Evolutionary conservation across 2,329 filamentous ascomycete genomes (phyloP), one percentile per base, ranked within the genome.

Genomic region (Graphiopsis chlorocephala): DNA sequence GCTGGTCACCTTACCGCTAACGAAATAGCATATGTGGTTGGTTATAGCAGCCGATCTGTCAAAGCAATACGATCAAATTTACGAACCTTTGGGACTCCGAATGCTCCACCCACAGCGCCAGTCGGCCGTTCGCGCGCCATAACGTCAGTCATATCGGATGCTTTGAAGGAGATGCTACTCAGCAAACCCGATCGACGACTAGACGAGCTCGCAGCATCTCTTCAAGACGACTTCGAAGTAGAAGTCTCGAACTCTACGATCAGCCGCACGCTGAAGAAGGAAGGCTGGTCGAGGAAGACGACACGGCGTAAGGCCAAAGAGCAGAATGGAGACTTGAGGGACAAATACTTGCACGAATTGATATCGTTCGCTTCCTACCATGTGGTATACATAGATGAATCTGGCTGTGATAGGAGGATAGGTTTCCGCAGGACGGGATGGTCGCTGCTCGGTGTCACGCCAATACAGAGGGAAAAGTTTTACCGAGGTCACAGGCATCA

Each of bases 331-430:
- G 61, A 64, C 23, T 33, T 59, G 20, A 53, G 61, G 26, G 61
- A 64, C n/a, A 25, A 25, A 29, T 64, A 59, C 52, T 20, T 64
- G 14, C n/a, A 64, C 28, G 47, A 58, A 17, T 15, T 64, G n/a
- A 23, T 29, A 29, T 20, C 59, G 25, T 64, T 23, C 23, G 17
- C 17, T 20, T 63, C 61, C 17, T 59, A 33, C n/a, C 61, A 63
- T 17, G 52, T 63, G 14, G 47, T 63, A n/a, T 63, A 60, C 28
- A 45, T 63, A 23, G 61, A 63, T 23, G 48, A 63, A 42, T 59
- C 61, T 10, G 61, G 61, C 50, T 63, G 48, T 33, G 61, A 63
- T 45, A 42, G n/a, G 26, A 25, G 26, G n/a, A 25, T 29, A 66
- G 61, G 64, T 10, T 14, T 59, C 14, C 15, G 61, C n/a, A 47